Base-by-base conservation (phyloP, 148 eudicot genomes). In the Amaranthus palmeri region DNA sequence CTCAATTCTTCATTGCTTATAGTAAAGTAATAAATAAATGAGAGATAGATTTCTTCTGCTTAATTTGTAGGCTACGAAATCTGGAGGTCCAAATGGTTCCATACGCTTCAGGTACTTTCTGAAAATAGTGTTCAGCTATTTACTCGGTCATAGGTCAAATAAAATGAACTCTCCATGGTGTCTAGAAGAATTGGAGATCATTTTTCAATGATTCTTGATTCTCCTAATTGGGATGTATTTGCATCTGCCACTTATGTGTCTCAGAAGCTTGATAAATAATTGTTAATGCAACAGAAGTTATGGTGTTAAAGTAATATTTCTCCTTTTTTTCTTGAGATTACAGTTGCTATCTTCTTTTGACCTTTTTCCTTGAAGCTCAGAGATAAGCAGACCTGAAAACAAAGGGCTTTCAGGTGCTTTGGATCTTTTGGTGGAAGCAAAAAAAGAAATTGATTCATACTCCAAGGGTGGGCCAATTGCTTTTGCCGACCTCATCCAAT, bases 11-110 rank as follows among this genome's bases (percentile, higher is more conserved):
- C 64, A 10, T 46, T 59, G 36, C 44, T 41, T 49, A 15, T 46
- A 10, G 15, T 15, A 7, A 25, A 44, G 18, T 36, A 41, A 46
- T 36, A 14, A 49, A 47, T 47, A 61, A 50, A 13, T 17, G 15
- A 67, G 61, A 75, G 49, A 65, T 48, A 84, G 76, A 87, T 77
- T 81, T 63, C 52, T 72, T 72, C 15, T 71, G 50, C 42, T 83
- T 78, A 68, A 68, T 81, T 80, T 84, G 76, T 83, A 95, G 98
- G 86, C 92, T 59, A 88, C 99, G 67, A 95, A 95, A 83, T 73
- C 96, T 76, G 99, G 99, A 57, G 99, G 99, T 61, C 92, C 99
- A 54, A 95, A 95, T 85, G 99, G 97, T 77, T 95, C 99, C 5
- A 82, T 95, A 82, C 83, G 93, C 66, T 87, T 95, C 82, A 95